A percentile compares a stretch with the other conserved stretches of the same genome.
Evolutionary conservation across 768 basidiomycete genomes (phyloP).

Genomic region (Leccinum aurantiacum): DNA sequence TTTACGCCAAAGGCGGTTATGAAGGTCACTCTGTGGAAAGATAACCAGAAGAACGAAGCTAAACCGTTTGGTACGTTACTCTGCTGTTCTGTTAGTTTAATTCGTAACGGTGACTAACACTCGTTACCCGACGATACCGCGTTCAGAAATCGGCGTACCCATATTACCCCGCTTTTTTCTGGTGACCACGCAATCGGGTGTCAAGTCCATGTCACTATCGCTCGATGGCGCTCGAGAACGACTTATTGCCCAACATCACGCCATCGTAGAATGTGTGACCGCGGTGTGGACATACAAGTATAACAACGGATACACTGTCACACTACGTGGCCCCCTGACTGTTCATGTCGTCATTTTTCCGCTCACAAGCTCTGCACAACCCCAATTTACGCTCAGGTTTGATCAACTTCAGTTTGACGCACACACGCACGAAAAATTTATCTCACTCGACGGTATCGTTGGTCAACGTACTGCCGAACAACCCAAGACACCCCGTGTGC

Average conservation of each 20-base stretch:
- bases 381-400: conserved; percentile 54
- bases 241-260: conserved; percentile 43
- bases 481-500: conserved; percentile 38
- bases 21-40: conserved; percentile 87
- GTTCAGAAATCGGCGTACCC: conserved; percentile 72
- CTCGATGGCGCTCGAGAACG: conserved; percentile 78
- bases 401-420: conserved; percentile 76
- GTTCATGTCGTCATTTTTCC: conserved; percentile 53
- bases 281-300: conserved; percentile 85
- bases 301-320: conserved; percentile 75
- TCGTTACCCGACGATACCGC: conserved; percentile 12
- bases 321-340: conserved; percentile 70
- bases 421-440: conserved; percentile 68
- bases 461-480: conserved; percentile 48
- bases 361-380: conserved; percentile 12
- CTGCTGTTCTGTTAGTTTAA: conserved; percentile 8
- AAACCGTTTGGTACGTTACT: conserved; percentile 73
- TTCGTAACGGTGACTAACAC: conserved; percentile 4
- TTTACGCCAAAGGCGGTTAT: conserved; percentile 70
- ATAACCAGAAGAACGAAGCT: conserved; percentile 74
- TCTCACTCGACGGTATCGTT: conserved; percentile 61
- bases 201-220: conserved; percentile 78
- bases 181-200: conserved; percentile 81
- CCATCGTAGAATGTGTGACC: conserved; percentile 65
- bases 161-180: conserved; percentile 84